Evolutionary conservation across 2,329 filamentous ascomycete genomes (phyloP).

Genomic region (Tolypocladium inflatum): DNA sequence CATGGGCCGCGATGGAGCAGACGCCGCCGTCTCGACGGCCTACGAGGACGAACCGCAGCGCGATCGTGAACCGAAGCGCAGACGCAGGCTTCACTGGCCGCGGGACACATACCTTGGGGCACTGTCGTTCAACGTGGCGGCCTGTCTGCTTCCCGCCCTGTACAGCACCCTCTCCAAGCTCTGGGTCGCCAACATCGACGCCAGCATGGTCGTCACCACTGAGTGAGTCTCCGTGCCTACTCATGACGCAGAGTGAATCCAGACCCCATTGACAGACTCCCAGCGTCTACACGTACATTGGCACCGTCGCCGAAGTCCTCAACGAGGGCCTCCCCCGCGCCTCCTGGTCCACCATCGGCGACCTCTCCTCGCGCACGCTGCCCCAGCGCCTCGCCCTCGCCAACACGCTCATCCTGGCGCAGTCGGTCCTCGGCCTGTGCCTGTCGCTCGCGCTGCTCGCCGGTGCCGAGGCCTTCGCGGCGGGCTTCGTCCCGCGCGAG

Average conservation of each 20-base stretch:
- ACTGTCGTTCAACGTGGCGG: conserved; percentile 50
- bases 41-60: no score
- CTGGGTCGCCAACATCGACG: conserved; percentile 61
- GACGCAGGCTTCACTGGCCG: no score
- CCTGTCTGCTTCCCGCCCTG: conserved; percentile 57
- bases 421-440: conserved; percentile 45
- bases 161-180: conserved; percentile 60
- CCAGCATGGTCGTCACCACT: conserved; percentile 29
- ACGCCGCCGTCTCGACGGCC: no score
- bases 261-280: conserved; percentile 38
- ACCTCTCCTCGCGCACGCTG: conserved; percentile 43
- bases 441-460: conserved; percentile 50
- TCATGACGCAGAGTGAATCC: neutral
- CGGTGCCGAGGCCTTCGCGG: conserved; percentile 32
- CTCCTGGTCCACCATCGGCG: conserved; percentile 59
- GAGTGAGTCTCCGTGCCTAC: conserved; percentile 9
- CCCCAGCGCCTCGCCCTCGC: conserved; percentile 46
- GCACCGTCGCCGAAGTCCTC: conserved; percentile 55
- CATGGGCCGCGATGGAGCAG: no score
- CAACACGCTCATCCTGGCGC: conserved; percentile 54
- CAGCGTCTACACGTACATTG: conserved; percentile 56
- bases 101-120: conserved; percentile 39
- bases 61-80: no score
- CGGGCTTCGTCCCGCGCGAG: conserved; percentile 45
- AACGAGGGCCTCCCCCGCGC: conserved; percentile 65